Conservation (phyloP, 306 rosid genomes). For the Vigna nakashimae region DNA sequence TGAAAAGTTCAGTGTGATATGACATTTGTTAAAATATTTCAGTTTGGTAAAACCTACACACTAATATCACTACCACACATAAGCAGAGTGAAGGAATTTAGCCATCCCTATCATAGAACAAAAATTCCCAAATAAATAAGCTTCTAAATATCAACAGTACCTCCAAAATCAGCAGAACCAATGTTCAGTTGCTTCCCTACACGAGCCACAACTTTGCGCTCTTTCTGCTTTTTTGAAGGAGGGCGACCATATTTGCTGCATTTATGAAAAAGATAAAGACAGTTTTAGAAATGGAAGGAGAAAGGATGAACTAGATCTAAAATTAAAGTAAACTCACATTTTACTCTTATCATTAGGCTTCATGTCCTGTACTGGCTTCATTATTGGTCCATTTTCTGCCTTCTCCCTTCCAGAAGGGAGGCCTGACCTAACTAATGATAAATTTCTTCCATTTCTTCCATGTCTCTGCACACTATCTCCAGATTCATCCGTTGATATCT, state of each 20-base stretch:
- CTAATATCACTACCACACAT: slow-evolving; percentile 37
- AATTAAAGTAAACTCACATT: slow-evolving; percentile 55
- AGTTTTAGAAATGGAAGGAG: slow-evolving; percentile 14
- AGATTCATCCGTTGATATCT: slow-evolving; percentile 60
- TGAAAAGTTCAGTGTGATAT: slow-evolving; percentile 4
- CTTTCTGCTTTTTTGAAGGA: slow-evolving; percentile 84
- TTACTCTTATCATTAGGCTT: slow-evolving; percentile 68
- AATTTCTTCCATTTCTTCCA: slow-evolving; percentile 83
- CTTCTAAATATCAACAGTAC: slow-evolving; percentile 52
- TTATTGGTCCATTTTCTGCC: slow-evolving; percentile 53
- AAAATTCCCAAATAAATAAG: slow-evolving; percentile 24
- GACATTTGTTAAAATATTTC: slow-evolving; percentile 29
- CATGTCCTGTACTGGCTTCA: slow-evolving; percentile 64
- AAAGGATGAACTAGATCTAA: slow-evolving; percentile 30
- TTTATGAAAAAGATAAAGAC: slow-evolving; percentile 38
- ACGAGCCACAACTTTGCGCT: slow-evolving; percentile 69
- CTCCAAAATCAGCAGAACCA: slow-evolving; percentile 72
- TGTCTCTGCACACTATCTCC: slow-evolving; percentile 70
- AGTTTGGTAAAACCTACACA: slow-evolving; percentile 2
- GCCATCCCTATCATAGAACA: not conserved
- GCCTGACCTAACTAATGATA: slow-evolving; percentile 58
- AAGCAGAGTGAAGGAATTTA: slow-evolving; percentile 14
- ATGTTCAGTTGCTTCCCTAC: slow-evolving; percentile 58
- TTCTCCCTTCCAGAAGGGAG: slow-evolving; percentile 69
- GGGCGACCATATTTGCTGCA: slow-evolving; percentile 86